These are phyloP conservation scores for Polyporus arcularius DNA, from an alignment of 768 basidiomycete species.

Conservation along the genomic window DNA sequence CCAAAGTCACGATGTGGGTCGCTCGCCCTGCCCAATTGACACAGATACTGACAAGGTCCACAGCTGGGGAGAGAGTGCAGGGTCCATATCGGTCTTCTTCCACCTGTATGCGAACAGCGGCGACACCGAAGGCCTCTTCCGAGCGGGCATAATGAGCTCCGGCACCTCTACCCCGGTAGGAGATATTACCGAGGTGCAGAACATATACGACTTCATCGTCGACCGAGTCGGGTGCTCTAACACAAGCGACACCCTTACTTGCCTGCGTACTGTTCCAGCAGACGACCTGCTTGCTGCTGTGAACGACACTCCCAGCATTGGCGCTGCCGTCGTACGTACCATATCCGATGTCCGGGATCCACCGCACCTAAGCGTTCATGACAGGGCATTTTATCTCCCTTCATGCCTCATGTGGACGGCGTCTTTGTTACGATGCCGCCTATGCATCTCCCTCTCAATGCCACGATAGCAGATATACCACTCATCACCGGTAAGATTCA, in stretches of 20 bases:
- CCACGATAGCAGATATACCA: slow-evolving; percentile 49
- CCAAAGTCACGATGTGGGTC: slow-evolving; percentile 41
- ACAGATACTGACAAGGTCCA: too few relatives aligned
- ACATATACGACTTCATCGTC: slow-evolving; percentile 43
- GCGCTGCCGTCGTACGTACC: slow-evolving; percentile 25
- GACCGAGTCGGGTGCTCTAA: slow-evolving; percentile 36
- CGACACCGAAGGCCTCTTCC: slow-evolving; percentile 25
- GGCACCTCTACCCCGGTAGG: slow-evolving; percentile 13
- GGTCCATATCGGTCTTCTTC: slow-evolving; percentile 33
- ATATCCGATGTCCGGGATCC: background rate
- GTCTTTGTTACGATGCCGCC: slow-evolving; percentile 45
- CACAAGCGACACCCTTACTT: slow-evolving; percentile 39
- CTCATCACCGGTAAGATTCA: slow-evolving; percentile 43
- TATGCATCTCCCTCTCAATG: slow-evolving; percentile 41
- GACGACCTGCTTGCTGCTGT: slow-evolving; percentile 31
- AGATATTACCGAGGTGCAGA: slow-evolving; percentile 30
- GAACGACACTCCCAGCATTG: slow-evolving; percentile 30
- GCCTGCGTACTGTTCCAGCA: slow-evolving; percentile 42
- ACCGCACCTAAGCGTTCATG: background rate
- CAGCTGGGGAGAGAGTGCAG: slow-evolving; percentile 38
- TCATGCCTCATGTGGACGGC: slow-evolving; percentile 52
- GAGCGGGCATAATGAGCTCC: slow-evolving; percentile 38
- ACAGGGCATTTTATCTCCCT: slow-evolving; percentile 34
- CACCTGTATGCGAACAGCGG: slow-evolving; percentile 30
- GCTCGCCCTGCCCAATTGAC: background rate